Conservation (phyloP, 1,139 yeast species). For the Zygoascus meyerae region DNA sequence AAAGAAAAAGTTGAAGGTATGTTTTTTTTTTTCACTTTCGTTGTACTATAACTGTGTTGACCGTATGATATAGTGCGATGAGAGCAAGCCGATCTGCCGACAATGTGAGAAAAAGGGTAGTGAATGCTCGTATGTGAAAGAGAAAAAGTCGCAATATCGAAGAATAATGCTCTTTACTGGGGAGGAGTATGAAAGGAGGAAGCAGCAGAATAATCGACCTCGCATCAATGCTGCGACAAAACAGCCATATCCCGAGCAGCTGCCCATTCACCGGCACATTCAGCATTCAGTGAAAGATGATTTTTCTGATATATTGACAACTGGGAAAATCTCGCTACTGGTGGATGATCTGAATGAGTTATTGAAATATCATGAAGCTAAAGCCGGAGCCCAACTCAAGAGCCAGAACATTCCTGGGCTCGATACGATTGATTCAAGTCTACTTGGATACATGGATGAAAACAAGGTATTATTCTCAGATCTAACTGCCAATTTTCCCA, state of each 20-base stretch:
- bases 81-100: conserved; percentile 52
- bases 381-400: conserved; percentile 2
- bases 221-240: not conserved
- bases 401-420: conserved; percentile 3
- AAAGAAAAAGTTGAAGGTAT: conserved; percentile 48
- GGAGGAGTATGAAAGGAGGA: conserved; percentile 2
- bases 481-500: too few relatives aligned
- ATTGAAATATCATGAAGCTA: conserved; percentile 3
- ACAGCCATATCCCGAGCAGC: not conserved
- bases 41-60: not conserved
- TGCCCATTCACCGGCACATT: conserved; percentile 1
- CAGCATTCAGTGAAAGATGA: not conserved
- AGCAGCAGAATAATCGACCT: not conserved
- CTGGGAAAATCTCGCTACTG: conserved; percentile 1
- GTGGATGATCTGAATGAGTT: conserved; percentile 6
- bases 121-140: conserved; percentile 39
- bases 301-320: not conserved
- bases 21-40: not conserved
- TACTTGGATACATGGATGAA: conserved; percentile 2
- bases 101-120: conserved; percentile 50
- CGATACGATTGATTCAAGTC: not conserved
- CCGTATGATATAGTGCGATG: conserved; percentile 42
- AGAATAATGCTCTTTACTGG: conserved; percentile 6
- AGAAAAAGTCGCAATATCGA: conserved; percentile 2
- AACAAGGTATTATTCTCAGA: not conserved